phyloP scores from a whole-genome alignment of 352 stramenopile genomes.

The Phytophthora pseudosyringae region DNA sequence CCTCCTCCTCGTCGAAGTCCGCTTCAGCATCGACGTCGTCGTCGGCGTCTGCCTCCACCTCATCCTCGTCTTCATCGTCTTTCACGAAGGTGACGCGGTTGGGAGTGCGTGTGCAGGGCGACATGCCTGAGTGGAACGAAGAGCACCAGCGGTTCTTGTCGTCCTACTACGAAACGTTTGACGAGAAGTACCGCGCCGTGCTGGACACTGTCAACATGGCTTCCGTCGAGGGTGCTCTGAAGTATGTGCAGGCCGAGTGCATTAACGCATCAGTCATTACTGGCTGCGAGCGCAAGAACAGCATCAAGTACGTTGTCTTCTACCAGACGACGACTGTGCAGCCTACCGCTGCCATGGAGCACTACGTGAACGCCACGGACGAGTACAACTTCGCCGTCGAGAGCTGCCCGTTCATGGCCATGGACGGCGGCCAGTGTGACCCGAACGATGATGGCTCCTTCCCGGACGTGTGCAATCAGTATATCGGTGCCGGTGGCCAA shows the following conservation, averaged over 20 bases:
- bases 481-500: slow-evolving; percentile 52
- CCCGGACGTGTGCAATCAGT: slow-evolving; percentile 58
- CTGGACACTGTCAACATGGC: slow-evolving; percentile 66
- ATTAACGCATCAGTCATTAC: slow-evolving; percentile 54
- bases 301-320: slow-evolving; percentile 63
- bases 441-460: slow-evolving; percentile 44
- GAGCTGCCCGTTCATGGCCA: slow-evolving; percentile 58
- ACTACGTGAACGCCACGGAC: slow-evolving; percentile 46
- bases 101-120: slow-evolving; percentile 58
- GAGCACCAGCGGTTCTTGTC: slow-evolving; percentile 44
- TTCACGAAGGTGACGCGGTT: slow-evolving; percentile 53
- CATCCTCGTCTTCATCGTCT: slow-evolving; percentile 22
- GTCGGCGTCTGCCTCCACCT: background rate
- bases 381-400: slow-evolving; percentile 48
- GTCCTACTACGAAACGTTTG: slow-evolving; percentile 48
- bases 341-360: slow-evolving; percentile 47
- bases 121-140: slow-evolving; percentile 45
- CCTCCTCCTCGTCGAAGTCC: background rate
- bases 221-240: slow-evolving; percentile 62
- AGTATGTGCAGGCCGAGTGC: slow-evolving; percentile 69
- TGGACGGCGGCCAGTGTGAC: slow-evolving; percentile 67
- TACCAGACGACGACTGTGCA: slow-evolving; percentile 65
- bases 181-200: slow-evolving; percentile 49
- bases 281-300: slow-evolving; percentile 62
- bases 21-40: too few relatives aligned